Conservation (phyloP, 2,329 filamentous ascomycete species). For the Talaromyces sp. region DNA sequence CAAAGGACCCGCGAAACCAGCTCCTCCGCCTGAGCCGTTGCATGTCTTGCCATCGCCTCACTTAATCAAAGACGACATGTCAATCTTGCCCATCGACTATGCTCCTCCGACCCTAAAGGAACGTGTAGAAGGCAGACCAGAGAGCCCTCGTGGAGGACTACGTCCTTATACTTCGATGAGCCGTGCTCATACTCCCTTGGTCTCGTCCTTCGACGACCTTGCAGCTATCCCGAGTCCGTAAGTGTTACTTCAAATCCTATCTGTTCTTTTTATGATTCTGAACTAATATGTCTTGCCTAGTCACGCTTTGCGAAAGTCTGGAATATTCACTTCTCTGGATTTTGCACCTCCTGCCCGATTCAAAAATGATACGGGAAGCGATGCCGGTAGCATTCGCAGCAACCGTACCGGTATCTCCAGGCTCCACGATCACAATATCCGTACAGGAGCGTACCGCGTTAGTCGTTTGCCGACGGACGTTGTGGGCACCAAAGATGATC, state of each 20-base stretch:
- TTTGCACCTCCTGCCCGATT: constrained; percentile 51
- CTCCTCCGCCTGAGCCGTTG: constrained; percentile 71
- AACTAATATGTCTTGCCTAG: constrained; percentile 26
- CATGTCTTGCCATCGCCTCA: constrained; percentile 78
- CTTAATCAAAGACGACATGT: constrained; percentile 76
- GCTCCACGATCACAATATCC: constrained; percentile 66
- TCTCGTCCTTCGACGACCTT: constrained; percentile 82
- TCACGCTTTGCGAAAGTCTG: constrained; percentile 48
- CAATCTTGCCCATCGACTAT: constrained; percentile 77
- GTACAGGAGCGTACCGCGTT: constrained; percentile 78
- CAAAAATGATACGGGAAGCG: constrained; percentile 44
- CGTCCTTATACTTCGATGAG: constrained; percentile 69
- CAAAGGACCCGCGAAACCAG: constrained; percentile 53
- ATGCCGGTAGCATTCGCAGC: constrained; percentile 56
- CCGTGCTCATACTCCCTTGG: constrained; percentile 76
- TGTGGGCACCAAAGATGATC: constrained; percentile 71
- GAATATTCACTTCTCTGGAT: constrained; percentile 48
- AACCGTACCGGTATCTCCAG: constrained; percentile 75
- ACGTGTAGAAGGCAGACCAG: constrained; percentile 63
- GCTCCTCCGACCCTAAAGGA: constrained; percentile 69
- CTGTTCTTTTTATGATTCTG: neutral
- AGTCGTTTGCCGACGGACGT: constrained; percentile 78
- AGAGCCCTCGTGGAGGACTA: constrained; percentile 56
- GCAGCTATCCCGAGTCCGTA: constrained; percentile 83
- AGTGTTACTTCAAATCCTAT: constrained; percentile 45